Evolutionary conservation across 1,284 basidiomycete species (phyloP).

Genomic region (Prillingera fragicola): DNA sequence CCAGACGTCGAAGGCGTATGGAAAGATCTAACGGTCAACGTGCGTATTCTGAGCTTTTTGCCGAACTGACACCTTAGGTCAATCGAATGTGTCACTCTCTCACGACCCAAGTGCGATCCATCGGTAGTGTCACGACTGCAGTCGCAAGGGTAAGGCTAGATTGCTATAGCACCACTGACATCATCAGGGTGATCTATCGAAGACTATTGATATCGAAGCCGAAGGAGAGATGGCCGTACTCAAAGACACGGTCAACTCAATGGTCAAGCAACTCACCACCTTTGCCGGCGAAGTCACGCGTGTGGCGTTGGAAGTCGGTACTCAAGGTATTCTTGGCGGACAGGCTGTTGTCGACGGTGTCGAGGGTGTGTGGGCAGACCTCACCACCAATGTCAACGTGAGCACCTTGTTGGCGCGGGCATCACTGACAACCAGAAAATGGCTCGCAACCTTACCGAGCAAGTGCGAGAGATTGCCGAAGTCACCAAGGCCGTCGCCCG

Average conservation of each 20-base stretch:
- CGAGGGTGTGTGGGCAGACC: slow-evolving; percentile 88
- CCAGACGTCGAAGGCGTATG: slow-evolving; percentile 93
- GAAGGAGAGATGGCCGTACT: slow-evolving; percentile 86
- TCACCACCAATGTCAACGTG: slow-evolving; percentile 82
- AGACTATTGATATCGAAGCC: slow-evolving; percentile 61
- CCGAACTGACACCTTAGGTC: slow-evolving; percentile 53
- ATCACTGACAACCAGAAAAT: slow-evolving; percentile 57
- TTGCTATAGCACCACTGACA: slow-evolving; percentile 9
- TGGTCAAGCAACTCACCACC: slow-evolving; percentile 82
- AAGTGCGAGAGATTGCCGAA: slow-evolving; percentile 93
- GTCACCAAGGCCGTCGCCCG: slow-evolving; percentile 95
- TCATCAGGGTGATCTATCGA: slow-evolving; percentile 50
- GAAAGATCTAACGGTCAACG: slow-evolving; percentile 84
- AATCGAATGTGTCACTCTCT: slow-evolving; percentile 90
- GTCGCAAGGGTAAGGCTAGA: slow-evolving; percentile 56
- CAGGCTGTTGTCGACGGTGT: slow-evolving; percentile 88
- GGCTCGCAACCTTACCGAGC: slow-evolving; percentile 88
- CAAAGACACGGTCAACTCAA: slow-evolving; percentile 61
- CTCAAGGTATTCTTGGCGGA: slow-evolving; percentile 85
- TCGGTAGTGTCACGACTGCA: slow-evolving; percentile 86
- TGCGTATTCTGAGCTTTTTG: slow-evolving; percentile 46
- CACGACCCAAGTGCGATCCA: slow-evolving; percentile 89
- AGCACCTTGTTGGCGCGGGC: slow-evolving; percentile 26
- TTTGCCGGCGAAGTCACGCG: slow-evolving; percentile 94
- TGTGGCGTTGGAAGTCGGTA: slow-evolving; percentile 86